Evolutionary conservation across 768 basidiomycete genomes (phyloP).

Genomic region (Russula emetica): DNA sequence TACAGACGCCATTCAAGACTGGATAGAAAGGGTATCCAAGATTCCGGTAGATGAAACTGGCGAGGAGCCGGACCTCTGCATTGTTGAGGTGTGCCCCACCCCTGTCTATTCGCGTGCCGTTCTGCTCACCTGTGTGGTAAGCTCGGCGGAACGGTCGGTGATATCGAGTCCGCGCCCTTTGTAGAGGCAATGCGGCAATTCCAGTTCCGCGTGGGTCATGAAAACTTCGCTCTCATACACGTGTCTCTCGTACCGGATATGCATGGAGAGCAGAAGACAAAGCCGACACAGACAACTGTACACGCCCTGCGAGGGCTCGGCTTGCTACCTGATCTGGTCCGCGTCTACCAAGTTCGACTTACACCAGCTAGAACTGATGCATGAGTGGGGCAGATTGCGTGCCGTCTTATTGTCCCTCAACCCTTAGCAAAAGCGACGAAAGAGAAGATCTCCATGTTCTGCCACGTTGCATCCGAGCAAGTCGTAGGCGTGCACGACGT

Average conservation of each 20-base stretch:
- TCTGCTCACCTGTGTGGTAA: constrained; percentile 32
- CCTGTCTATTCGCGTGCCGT: not conserved
- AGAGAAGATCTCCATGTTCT: constrained; percentile 98
- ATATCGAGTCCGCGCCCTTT: constrained; percentile 98
- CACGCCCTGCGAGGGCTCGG: constrained; percentile 91
- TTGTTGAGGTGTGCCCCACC: constrained; percentile 70
- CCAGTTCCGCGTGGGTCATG: constrained; percentile 94
- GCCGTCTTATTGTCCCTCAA: constrained; percentile 75
- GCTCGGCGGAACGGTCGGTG: constrained; percentile 98
- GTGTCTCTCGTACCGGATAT: constrained; percentile 98
- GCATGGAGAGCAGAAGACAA: constrained; percentile 98
- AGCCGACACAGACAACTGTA: constrained; percentile 96
- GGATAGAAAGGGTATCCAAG: constrained; percentile 93
- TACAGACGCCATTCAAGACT: constrained; percentile 96
- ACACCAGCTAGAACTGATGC: constrained; percentile 4
- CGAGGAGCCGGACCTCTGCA: constrained; percentile 92
- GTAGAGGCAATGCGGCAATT: constrained; percentile 99
- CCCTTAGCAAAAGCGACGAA: constrained; percentile 83
- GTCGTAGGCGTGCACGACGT: constrained; percentile 97
- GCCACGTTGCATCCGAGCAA: constrained; percentile 84
- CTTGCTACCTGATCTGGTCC: constrained; percentile 84
- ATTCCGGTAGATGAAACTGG: constrained; percentile 93
- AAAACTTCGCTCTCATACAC: constrained; percentile 95
- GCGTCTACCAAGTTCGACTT: constrained; percentile 31
- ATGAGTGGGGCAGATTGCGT: constrained; percentile 67